phyloP scores from a whole-genome alignment of 2,329 filamentous ascomycete species.

The Paecilomyces variotii region DNA sequence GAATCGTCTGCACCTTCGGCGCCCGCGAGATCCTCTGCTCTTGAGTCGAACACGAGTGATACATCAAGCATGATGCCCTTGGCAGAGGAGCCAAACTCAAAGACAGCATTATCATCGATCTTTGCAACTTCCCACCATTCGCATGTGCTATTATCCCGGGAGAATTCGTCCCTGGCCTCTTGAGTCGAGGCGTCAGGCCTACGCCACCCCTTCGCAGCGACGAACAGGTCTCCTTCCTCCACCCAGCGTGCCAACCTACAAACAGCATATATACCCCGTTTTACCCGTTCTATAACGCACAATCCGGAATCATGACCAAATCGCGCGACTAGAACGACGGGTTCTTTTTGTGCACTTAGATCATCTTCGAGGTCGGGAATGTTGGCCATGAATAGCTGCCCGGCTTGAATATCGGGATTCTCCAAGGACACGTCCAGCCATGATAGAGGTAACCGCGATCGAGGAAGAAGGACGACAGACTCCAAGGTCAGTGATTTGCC shows the following conservation, averaged over 20 bases:
- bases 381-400: slow-evolving; percentile 31
- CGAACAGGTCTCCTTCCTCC: slow-evolving; percentile 30
- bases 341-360: slow-evolving; percentile 14
- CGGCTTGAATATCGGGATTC: slow-evolving; percentile 20
- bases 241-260: slow-evolving; percentile 25
- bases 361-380: slow-evolving; percentile 27
- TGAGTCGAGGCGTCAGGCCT: slow-evolving; percentile 2
- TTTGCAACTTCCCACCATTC: slow-evolving; percentile 30
- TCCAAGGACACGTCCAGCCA: slow-evolving; percentile 30
- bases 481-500: slow-evolving; percentile 26
- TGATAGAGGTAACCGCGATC: slow-evolving; percentile 28
- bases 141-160: neutral
- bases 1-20: neutral
- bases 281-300: slow-evolving; percentile 33
- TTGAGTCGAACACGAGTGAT: slow-evolving; percentile 21
- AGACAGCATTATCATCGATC: slow-evolving; percentile 19
- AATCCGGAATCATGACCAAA: slow-evolving; percentile 21
- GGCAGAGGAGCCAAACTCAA: slow-evolving; percentile 11
- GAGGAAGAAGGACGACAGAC: slow-evolving; percentile 28
- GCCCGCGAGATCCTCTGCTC: neutral
- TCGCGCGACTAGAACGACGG: slow-evolving; percentile 26
- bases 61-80: slow-evolving; percentile 20
- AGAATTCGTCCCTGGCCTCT: slow-evolving; percentile 2
- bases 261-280: slow-evolving; percentile 32
- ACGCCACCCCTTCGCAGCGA: slow-evolving; percentile 27